Evolutionary conservation across 176 grass and related monocot genomes (phyloP).

Genomic region (Eremochloa ophiuroides): DNA sequence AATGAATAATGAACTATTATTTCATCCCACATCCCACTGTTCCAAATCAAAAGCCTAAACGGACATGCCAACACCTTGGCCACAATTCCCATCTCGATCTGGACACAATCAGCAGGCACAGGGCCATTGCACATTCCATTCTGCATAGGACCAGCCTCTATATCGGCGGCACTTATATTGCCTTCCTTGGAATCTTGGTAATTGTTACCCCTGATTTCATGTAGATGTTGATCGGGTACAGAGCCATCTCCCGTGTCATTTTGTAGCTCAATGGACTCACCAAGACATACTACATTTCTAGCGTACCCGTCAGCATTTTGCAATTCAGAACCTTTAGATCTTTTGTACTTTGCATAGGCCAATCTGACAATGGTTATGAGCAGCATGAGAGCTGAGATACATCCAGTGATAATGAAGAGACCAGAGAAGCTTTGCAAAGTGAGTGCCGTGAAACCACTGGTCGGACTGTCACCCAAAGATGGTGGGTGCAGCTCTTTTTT

Average conservation of each 20-base stretch:
- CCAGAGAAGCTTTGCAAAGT: conserved; percentile 46
- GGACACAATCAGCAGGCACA: background rate
- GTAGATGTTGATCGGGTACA: background rate
- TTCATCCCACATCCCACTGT: background rate
- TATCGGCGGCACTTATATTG: background rate
- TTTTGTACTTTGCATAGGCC: conserved; percentile 9
- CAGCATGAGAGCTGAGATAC: conserved; percentile 35
- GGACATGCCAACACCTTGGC: background rate
- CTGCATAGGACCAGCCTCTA: background rate
- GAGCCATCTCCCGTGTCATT: background rate
- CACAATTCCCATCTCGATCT: background rate
- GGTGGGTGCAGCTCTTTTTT: too few species aligned
- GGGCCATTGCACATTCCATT: background rate
- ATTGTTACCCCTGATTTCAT: background rate
- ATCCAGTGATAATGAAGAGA: conserved; percentile 52
- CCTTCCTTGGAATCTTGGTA: background rate
- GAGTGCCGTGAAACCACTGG: conserved; percentile 17
- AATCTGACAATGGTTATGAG: conserved; percentile 12
- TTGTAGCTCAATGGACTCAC: background rate
- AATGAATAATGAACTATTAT: background rate
- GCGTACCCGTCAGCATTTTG: background rate
- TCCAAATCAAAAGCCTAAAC: background rate
- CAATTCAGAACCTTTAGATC: background rate
- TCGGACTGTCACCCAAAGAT: background rate
- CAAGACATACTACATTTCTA: background rate